Base-by-base conservation (phyloP, 1,284 basidiomycete species). In the Ganoderma boninense region DNA sequence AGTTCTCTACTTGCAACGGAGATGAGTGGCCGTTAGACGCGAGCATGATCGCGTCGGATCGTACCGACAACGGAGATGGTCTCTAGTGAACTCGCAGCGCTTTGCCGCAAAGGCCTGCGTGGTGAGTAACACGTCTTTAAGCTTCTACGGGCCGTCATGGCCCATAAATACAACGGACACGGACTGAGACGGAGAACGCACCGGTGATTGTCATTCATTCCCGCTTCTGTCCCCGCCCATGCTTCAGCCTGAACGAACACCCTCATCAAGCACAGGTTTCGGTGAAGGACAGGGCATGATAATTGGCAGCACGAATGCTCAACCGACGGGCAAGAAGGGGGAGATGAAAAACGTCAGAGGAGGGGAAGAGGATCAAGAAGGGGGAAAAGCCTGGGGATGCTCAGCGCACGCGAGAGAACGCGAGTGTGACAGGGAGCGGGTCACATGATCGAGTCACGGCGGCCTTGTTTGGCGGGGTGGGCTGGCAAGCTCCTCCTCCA, bases 391-490 rank as follows among this genome's bases (percentile, higher is more conserved):
- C 6, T 18, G 20, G 35, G 61, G 38, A 13, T 2, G 23, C 32
- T 32, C 32, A 29, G 42, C 4, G 29, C 40, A 23, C 23, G 20
- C n/a, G 65, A 40, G 14, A 32, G n/a, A 13, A 59, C 32, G 44
- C 6, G 14, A 23, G 49, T 52, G 66, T 67, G 66, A 67, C 52
- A 10, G 60, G 2, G 16, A 18, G 18, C 6, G 40, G 61, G 32
- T 67, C 61, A 67, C 66, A 59, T 59, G 66, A 57, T 23, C 11
- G 32, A 13, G 42, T 68, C 62, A 64, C 66, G 43, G n/a, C 2
- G 13, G 7, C 44, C 44, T 32, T 35, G 29, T 4, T 11, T 18
- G 49, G 10, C 8, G n/a, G 23, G 5, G 10, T 52, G 49, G 49
- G 49, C 23, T 54, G 13, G 23, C 23, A 54, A 23, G 49, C 23